phyloP scores from a whole-genome alignment of 495 filamentous ascomycete genomes.

The Annulohypoxylon maeteangense region DNA sequence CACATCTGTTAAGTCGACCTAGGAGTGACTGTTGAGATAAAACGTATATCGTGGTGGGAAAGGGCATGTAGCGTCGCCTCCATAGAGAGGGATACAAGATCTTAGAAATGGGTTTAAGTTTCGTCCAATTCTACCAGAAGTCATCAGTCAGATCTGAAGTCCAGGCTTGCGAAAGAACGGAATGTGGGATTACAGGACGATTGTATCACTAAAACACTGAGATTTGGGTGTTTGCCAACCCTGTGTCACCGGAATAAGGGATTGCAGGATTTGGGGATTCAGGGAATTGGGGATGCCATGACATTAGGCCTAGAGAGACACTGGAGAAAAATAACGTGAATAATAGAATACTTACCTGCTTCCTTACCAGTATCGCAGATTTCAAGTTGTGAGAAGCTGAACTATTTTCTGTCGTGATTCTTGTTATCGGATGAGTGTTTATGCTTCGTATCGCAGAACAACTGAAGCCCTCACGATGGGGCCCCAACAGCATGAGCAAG shows the following conservation, averaged over 20 bases:
- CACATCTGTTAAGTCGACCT: not conserved
- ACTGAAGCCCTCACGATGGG: conserved; percentile 18
- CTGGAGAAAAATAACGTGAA: conserved; percentile 10
- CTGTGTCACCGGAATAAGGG: conserved; percentile 33
- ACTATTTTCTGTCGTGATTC: not conserved
- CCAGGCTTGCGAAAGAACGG: conserved; percentile 25
- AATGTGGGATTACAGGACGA: conserved; percentile 43
- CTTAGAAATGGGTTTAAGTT: conserved; percentile 24
- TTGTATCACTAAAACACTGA: conserved; percentile 6
- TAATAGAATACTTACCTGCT: conserved; percentile 19
- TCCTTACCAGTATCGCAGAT: not conserved
- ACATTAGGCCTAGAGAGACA: conserved; percentile 23
- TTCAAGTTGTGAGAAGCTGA: not conserved
- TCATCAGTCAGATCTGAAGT: conserved; percentile 10
- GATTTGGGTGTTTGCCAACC: conserved; percentile 13
- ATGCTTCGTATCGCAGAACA: not conserved
- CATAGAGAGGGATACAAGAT: not conserved
- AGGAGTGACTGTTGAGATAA: not conserved
- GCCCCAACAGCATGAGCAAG: conserved; percentile 68
- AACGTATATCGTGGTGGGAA: not conserved
- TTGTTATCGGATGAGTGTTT: not conserved
- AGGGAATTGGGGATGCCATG: conserved; percentile 38
- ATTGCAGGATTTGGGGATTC: conserved; percentile 45
- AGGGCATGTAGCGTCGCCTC: conserved; percentile 1
- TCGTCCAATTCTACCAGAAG: conserved; percentile 10